A percentile compares a stretch with the other conserved stretches of the same genome.
Evolutionary conservation across 768 basidiomycete genomes (phyloP).

Genomic region (Rhizopogon roseolus): DNA sequence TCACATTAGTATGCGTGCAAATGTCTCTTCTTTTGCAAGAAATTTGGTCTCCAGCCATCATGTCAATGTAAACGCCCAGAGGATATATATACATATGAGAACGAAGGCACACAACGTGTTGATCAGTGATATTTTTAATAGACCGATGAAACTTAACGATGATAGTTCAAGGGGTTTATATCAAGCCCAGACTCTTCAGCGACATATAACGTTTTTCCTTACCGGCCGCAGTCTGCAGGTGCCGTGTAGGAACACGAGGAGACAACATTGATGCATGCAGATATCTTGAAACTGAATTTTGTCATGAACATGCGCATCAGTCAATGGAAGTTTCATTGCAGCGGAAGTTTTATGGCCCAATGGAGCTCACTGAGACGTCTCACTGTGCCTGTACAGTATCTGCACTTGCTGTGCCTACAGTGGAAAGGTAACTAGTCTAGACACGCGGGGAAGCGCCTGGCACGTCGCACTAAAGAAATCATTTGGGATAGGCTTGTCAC

Average conservation of each 20-base stretch:
- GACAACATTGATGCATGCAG: neutral
- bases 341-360: conserved; percentile 13
- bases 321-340: conserved; percentile 27
- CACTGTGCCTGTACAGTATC: neutral
- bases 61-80: neutral
- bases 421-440: neutral
- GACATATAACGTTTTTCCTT: neutral
- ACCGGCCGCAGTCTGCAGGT: neutral
- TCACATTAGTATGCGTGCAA: neutral
- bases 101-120: neutral
- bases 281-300: neutral
- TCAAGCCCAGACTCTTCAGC: neutral
- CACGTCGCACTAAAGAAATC: neutral
- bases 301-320: conserved; percentile 29
- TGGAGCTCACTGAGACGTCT: conserved; percentile 5
- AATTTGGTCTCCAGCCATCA: neutral
- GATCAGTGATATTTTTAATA: neutral
- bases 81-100: neutral
- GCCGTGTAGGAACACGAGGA: neutral
- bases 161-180: neutral
- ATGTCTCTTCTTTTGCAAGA: neutral
- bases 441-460: neutral
- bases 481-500: neutral
- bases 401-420: neutral
- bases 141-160: neutral